Evolutionary conservation across 768 basidiomycete genomes (phyloP), one percentile per base, ranked within the genome.

Genomic region (Collybia sp.): DNA sequence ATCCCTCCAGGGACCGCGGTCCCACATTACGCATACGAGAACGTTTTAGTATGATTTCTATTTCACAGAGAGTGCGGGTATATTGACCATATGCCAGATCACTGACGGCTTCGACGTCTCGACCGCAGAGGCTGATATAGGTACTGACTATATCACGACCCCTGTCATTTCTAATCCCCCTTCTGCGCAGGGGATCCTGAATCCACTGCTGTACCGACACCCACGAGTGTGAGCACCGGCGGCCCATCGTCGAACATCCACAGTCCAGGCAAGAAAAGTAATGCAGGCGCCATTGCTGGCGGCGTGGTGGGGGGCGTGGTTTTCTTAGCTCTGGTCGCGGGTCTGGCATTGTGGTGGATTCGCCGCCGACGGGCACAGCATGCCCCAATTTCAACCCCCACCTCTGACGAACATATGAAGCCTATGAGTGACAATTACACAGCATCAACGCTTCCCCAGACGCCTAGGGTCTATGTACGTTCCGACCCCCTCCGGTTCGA

Each of bases 291-390:
- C n/a, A 83, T 84, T 33, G 79, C 76, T 0, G 83, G 83, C 34
- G 83, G 84, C n/a, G 76, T 78, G 6, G 68, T 82, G 5, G 80
- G 79, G 3, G 79, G 75, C 11, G 47, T 84, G 1, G 67, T 77
- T 19, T 68, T 59, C n/a, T 46, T 77, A 15, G 73, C 68, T 8
- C 49, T 75, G 38, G 60, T 82, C 10, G 70, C 54, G 3, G 73
- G 60, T 1, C 31, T 61, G 8, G 44, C 56, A 5, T 59, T 60
- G 38, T 63, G 55, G 62, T 54, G 60, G 40, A 53, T 58, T 30
- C 62, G 62, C 17, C 59, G 59, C 19, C 53, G 58, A 16, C 59
- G 58, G 25, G 25, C 25, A 25, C 25, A 3, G 25, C 25, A 25
- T 25, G 25, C 25, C 8, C 8, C 25, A 8, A 25, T 8, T 25